Conservation (phyloP, 2,329 filamentous ascomycete species). For the Penicillium janthinellum region DNA sequence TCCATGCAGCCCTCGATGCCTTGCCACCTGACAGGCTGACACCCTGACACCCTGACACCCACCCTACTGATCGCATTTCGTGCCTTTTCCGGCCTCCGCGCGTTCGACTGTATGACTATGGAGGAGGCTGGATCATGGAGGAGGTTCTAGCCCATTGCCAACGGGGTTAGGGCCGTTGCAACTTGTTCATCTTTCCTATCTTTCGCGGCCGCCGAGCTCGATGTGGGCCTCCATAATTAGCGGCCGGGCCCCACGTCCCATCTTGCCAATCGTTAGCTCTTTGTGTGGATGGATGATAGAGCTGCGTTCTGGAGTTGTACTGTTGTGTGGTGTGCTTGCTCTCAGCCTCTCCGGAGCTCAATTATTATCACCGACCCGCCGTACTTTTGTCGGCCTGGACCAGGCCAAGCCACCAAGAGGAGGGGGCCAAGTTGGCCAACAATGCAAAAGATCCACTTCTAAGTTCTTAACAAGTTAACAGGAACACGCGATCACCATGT, state of each 20-base stretch:
- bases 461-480: no score
- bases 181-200: background rate
- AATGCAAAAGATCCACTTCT: background rate
- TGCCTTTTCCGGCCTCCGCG: slow-evolving; percentile 1
- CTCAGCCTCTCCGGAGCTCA: background rate
- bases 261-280: background rate
- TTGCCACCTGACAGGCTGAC: slow-evolving; percentile 15
- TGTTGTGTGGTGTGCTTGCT: no score
- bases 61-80: slow-evolving; percentile 1
- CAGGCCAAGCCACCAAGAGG: background rate
- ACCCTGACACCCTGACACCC: background rate
- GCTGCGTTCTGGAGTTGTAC: background rate
- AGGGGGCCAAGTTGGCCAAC: background rate
- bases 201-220: background rate
- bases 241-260: background rate
- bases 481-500: background rate
- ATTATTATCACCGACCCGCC: background rate
- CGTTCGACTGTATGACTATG: slow-evolving; percentile 12
- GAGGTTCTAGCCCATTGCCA: slow-evolving; percentile 9
- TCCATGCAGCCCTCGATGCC: slow-evolving; percentile 24
- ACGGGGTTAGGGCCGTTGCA: background rate
- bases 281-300: background rate
- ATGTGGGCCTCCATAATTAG: background rate
- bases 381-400: slow-evolving; percentile 1
- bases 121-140: background rate